phyloP scores from a whole-genome alignment of 805 yeast genomes.

The Pichia occidentalis region DNA sequence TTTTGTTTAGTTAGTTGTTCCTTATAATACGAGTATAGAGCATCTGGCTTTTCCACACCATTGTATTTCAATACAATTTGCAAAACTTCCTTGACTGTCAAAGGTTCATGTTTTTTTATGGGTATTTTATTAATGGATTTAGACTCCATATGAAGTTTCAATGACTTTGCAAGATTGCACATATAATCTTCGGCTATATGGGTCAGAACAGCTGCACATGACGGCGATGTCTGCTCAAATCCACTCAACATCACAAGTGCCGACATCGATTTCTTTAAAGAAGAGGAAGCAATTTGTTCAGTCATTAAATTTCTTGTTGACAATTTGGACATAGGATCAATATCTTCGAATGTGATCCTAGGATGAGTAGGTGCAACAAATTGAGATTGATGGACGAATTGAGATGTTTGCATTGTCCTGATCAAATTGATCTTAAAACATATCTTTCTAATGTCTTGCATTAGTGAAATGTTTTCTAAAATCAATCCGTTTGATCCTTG shows the following conservation, averaged over 20 bases:
- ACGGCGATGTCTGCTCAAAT: conserved; percentile 74
- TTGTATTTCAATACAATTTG: conserved; percentile 68
- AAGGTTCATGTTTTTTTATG: conserved; percentile 19
- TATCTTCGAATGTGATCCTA: conserved; percentile 51
- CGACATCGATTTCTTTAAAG: conserved; percentile 62
- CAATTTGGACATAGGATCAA: conserved; percentile 78
- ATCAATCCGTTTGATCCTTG: conserved; percentile 58
- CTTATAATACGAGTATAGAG: conserved; percentile 63
- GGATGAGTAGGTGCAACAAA: conserved; percentile 63
- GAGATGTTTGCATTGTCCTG: conserved; percentile 84
- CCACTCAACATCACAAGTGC: conserved; percentile 89
- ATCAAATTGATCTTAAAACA: conserved; percentile 86
- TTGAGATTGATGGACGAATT: conserved; percentile 67
- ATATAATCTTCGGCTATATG: conserved; percentile 79
- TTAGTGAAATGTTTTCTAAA: conserved; percentile 60
- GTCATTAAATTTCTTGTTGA: conserved; percentile 58
- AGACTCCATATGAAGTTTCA: conserved; percentile 68
- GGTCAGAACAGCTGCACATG: conserved; percentile 72
- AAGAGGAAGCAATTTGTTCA: conserved; percentile 55
- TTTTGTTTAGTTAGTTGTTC: conserved; percentile 68
- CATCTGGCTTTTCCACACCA: conserved; percentile 77
- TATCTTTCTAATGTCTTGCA: conserved; percentile 82
- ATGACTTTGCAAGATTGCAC: conserved; percentile 62
- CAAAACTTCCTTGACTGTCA: conserved; percentile 39
- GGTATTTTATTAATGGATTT: conserved; percentile 38